Evolutionary conservation across 371 early-diverging fungal species (phyloP), one percentile per base, ranked within the genome.

Genomic region (Apophysomyces ossiformis): DNA sequence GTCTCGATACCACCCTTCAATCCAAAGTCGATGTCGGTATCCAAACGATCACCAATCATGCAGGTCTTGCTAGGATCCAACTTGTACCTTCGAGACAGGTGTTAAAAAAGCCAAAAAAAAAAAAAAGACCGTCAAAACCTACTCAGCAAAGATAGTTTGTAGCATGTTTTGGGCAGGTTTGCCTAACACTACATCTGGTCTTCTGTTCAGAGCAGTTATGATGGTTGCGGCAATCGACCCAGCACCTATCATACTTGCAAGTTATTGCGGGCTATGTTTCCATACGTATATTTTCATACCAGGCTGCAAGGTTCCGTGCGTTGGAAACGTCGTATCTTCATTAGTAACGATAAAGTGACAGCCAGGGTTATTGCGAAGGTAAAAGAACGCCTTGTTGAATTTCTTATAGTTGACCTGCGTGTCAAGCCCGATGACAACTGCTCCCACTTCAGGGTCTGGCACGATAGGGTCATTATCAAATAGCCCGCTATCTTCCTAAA

Each of bases 1-100:
- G 99, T 98, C 61, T 84, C 86, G 54, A 95, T 74, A n/a, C 92
- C 91, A 59, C 96, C 96, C 21, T 87, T 72, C 39, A 87, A 85
- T 26, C 99, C 99, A 85, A 99, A 99, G 26, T 87, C 89, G 64
- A 99, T 95, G 76, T 99, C 99, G 6, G 99, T 99, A 75, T 97
- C 92, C 56, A 98, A 77, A 60, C 96, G 89, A 76, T 99, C 99
- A 35, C 99, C 99, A 60, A 99, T 91, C 99, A 99, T 99, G 77
- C 93, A 93, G 1, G 96, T 95, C 63, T 92, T 83, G 11, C 73
- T 64, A 1, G 87, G 88, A 67, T 98, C 90, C 12, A 98, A 82
- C 54, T 90, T 81, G 68, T 90, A 92, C 67, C 88, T 90, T 57
- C 1, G 37, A 47, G 43, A 6, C 11, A 64, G 7, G 46, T 66